A percentile compares a stretch with the other conserved stretches of the same genome.
phyloP scores from a whole-genome alignment of 306 rosid species.

The peach (Prunus persica) region Prunus_persica_NCBIv2 NC_034012.1:1034001-1034500 shows the following conservation, averaged over 20 bases:
- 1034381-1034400: too few relatives aligned
- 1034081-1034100: constrained; percentile 48
- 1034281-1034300: constrained; percentile 51
- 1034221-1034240: too few relatives aligned
- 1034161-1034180: too few relatives aligned
- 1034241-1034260: constrained; percentile 54
- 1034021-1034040: constrained; percentile 32
- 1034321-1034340: constrained; percentile 44
- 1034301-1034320: constrained; percentile 48
- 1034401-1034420: too few relatives aligned
- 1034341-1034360: constrained; percentile 45
- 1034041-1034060: constrained; percentile 39
- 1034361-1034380: constrained; percentile 17
- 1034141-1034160: constrained; percentile 38
- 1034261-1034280: constrained; percentile 65
- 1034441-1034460: too few relatives aligned
- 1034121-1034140: constrained; percentile 52
- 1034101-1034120: constrained; percentile 34
- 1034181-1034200: too few relatives aligned
- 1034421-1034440: too few relatives aligned
- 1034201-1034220: too few relatives aligned
- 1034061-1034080: constrained; percentile 33
- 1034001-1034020: constrained; percentile 25
- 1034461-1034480: too few relatives aligned
- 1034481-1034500: too few relatives aligned